Evolutionary conservation across 1,139 yeast species (phyloP).

Genomic region (Yamadazyma pseudoaaseri): DNA sequence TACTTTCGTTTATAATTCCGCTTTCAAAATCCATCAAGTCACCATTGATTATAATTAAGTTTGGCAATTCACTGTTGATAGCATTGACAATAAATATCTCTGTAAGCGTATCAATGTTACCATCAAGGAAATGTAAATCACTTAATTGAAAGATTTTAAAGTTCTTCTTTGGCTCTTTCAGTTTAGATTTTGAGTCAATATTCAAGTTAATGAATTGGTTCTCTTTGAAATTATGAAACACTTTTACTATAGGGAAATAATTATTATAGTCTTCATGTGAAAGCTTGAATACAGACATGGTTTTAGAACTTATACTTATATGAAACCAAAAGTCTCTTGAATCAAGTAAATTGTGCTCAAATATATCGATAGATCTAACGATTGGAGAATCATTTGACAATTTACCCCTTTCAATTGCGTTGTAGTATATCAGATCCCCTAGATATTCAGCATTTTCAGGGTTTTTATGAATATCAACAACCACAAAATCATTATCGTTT

Average conservation of each 20-base stretch:
- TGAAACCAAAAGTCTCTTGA: conserved; percentile 7
- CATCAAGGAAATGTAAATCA: conserved; percentile 39
- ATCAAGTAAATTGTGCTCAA: conserved; percentile 10
- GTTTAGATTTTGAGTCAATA: conserved; percentile 6
- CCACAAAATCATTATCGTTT: conserved; percentile 1
- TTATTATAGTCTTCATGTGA: conserved; percentile 1
- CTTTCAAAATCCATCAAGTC: conserved; percentile 24
- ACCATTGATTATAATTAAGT: conserved; percentile 42
- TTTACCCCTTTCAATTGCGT: conserved; percentile 2
- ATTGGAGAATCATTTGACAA: conserved; percentile 9
- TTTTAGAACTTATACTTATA: conserved; percentile 5
- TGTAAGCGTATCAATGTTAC: conserved; percentile 19
- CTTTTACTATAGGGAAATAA: conserved; percentile 7
- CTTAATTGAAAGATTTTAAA: conserved; percentile 39
- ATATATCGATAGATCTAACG: conserved; percentile 24
- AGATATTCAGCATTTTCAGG: conserved; percentile 2
- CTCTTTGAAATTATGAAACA: conserved; percentile 9
- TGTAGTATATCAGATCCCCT: conserved; percentile 7
- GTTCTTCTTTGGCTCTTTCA: neutral
- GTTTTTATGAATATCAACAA: conserved; percentile 8
- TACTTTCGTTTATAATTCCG: conserved; percentile 1
- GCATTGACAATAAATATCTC: conserved; percentile 28
- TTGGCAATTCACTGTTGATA: conserved; percentile 29
- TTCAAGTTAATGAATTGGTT: conserved; percentile 12
- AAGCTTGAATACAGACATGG: conserved; percentile 9